phyloP scores from a whole-genome alignment of 2,329 filamentous ascomycete species.

The Sporothrix phasma region DNA sequence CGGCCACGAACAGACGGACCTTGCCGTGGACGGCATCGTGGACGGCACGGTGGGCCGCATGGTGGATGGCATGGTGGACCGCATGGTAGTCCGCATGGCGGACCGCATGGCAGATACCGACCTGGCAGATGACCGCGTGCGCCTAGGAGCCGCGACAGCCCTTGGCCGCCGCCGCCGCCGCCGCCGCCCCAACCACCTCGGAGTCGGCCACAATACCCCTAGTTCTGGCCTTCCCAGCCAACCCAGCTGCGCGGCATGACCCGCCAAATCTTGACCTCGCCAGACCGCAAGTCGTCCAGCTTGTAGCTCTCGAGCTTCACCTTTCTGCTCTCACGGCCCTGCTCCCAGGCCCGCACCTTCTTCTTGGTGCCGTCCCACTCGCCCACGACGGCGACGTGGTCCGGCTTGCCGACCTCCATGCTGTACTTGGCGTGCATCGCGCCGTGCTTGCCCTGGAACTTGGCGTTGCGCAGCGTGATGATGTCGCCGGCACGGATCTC shows the following conservation, averaged over 20 bases:
- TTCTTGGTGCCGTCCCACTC: slow-evolving; percentile 99
- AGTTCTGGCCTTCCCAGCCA: slow-evolving; percentile 64
- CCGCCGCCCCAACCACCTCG: background rate
- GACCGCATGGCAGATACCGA: background rate
- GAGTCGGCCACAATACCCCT: slow-evolving; percentile 23
- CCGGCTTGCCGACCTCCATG: slow-evolving; percentile 74
- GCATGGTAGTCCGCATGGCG: too few species aligned
- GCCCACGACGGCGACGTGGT: slow-evolving; percentile 82
- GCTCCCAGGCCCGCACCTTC: slow-evolving; percentile 92
- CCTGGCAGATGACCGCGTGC: background rate
- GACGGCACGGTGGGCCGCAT: background rate
- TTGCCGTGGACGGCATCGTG: background rate
- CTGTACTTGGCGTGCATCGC: slow-evolving; percentile 92
- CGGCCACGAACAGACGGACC: background rate
- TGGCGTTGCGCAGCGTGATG: slow-evolving; percentile 82
- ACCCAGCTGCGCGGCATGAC: slow-evolving; percentile 90
- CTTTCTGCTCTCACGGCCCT: slow-evolving; percentile 87
- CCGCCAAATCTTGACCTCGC: slow-evolving; percentile 95
- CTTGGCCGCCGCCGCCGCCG: background rate
- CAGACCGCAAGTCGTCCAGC: slow-evolving; percentile 80
- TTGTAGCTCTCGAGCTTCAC: slow-evolving; percentile 90
- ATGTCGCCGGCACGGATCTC: slow-evolving; percentile 90
- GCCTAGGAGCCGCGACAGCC: background rate
- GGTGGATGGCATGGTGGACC: too few species aligned
- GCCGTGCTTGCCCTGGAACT: slow-evolving; percentile 90